Percentiles rank a stretch among this genome's conserved stretches.
These are phyloP conservation scores for Poa pratensis DNA, from an alignment of 176 grass and related monocot species.

Conservation along the genomic window DNA sequence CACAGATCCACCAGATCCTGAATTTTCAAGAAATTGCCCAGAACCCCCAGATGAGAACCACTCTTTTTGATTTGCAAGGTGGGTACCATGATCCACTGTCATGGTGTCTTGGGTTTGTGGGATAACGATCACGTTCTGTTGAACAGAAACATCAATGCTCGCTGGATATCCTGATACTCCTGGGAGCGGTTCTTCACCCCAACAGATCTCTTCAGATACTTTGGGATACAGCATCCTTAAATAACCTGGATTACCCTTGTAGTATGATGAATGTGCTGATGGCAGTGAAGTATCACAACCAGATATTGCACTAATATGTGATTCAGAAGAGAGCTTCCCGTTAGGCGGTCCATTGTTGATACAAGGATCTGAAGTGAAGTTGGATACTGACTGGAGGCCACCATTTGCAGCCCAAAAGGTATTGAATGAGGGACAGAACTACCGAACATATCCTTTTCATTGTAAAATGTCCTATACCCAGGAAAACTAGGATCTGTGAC, in stretches of 20 bases:
- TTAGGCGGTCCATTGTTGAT: constrained; percentile 21
- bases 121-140: constrained; percentile 31
- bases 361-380: constrained; percentile 46
- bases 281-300: constrained; percentile 34
- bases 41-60: constrained; percentile 42
- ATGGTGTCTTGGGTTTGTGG: constrained; percentile 44
- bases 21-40: constrained; percentile 31
- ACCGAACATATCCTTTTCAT: constrained; percentile 20
- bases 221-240: constrained; percentile 21
- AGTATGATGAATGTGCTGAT: constrained; percentile 34
- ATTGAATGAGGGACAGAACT: constrained; percentile 31
- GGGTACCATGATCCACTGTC: constrained; percentile 6
- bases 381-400: constrained; percentile 27
- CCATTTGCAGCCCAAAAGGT: constrained; percentile 24
- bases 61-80: constrained; percentile 33
- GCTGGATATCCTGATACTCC: constrained; percentile 44
- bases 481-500: constrained; percentile 32
- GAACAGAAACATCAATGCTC: constrained; percentile 27
- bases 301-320: constrained; percentile 34
- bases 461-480: constrained; percentile 23
- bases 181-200: constrained; percentile 38
- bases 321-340: constrained; percentile 29
- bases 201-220: constrained; percentile 47
- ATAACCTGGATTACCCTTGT: constrained; percentile 34
- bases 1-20: constrained; percentile 38